These are phyloP conservation scores for Cercospora zeina DNA, from an alignment of 2,329 filamentous ascomycete species.

Conservation along the genomic window DNA sequence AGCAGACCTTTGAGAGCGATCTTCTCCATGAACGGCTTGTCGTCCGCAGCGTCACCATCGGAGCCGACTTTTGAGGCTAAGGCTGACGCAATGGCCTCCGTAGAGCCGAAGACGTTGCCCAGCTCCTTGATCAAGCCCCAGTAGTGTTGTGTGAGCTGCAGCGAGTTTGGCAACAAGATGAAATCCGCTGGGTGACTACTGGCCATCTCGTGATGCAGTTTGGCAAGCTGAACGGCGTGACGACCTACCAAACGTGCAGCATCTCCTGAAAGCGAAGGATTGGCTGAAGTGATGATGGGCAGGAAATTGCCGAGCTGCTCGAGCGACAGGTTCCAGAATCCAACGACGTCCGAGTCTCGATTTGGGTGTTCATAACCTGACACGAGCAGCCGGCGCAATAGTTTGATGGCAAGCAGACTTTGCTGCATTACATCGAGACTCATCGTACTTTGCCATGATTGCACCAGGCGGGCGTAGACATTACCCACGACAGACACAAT, in stretches of 20 bases:
- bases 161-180: conserved; percentile 73
- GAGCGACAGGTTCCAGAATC: conserved; percentile 79
- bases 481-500: conserved; percentile 71
- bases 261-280: conserved; percentile 16
- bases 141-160: conserved; percentile 76
- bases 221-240: conserved; percentile 85
- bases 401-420: conserved; percentile 76
- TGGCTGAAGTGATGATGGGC: conserved; percentile 43
- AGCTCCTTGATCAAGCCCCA: conserved; percentile 80
- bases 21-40: conserved; percentile 60
- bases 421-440: conserved; percentile 64
- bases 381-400: conserved; percentile 74
- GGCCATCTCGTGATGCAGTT: conserved; percentile 86
- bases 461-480: conserved; percentile 73
- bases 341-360: conserved; percentile 69
- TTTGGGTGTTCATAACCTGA: conserved; percentile 83
- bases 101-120: conserved; percentile 69
- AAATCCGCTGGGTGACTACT: conserved; percentile 78
- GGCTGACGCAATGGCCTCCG: conserved; percentile 40
- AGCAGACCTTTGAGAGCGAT: conserved; percentile 80
- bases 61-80: conserved; percentile 47
- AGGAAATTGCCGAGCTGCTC: conserved; percentile 77
- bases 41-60: conserved; percentile 48
- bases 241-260: conserved; percentile 64
- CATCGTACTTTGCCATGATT: conserved; percentile 57